Conservation (phyloP, 2,329 filamentous ascomycete genomes). For the Xylaria sp. region DNA sequence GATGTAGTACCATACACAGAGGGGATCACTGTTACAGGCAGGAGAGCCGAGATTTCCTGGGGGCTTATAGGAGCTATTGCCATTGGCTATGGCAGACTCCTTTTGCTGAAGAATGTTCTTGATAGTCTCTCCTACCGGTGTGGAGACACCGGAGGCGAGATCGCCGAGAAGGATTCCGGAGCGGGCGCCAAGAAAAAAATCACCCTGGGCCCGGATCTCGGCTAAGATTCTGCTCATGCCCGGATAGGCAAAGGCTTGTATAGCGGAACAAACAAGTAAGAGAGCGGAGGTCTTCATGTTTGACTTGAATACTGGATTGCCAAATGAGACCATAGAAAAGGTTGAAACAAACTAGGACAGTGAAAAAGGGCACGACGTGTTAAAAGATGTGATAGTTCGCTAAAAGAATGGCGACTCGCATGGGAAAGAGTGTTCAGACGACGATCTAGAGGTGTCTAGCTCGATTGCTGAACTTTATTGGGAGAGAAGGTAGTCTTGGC, state of each 20-base stretch:
- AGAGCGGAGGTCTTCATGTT: conserved; percentile 41
- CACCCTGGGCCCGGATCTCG: conserved; percentile 42
- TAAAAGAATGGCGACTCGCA: background rate
- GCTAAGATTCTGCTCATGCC: conserved; percentile 41
- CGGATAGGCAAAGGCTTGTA: conserved; percentile 41
- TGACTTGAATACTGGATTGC: background rate
- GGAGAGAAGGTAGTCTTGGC: background rate
- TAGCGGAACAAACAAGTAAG: conserved; percentile 31
- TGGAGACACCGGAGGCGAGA: conserved; percentile 29
- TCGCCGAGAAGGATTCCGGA: conserved; percentile 43
- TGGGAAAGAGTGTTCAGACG: background rate
- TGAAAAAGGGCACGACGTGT: too few species aligned
- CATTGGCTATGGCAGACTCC: conserved; percentile 33
- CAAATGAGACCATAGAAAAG: background rate
- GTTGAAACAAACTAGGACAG: too few species aligned
- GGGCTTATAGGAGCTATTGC: conserved; percentile 34
- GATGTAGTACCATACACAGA: conserved; percentile 55
- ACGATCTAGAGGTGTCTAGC: background rate
- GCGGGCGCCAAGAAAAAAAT: conserved; percentile 32
- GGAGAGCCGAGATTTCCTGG: conserved; percentile 41
- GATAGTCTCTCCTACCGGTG: conserved; percentile 38
- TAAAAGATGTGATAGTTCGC: background rate
- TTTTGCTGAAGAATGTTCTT: conserved; percentile 39
- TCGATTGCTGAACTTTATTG: background rate
- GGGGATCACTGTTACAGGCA: conserved; percentile 44